These are phyloP conservation scores for Cyberlindnera euphorbiae DNA, from an alignment of 805 yeast species.

Conservation along the genomic window DNA sequence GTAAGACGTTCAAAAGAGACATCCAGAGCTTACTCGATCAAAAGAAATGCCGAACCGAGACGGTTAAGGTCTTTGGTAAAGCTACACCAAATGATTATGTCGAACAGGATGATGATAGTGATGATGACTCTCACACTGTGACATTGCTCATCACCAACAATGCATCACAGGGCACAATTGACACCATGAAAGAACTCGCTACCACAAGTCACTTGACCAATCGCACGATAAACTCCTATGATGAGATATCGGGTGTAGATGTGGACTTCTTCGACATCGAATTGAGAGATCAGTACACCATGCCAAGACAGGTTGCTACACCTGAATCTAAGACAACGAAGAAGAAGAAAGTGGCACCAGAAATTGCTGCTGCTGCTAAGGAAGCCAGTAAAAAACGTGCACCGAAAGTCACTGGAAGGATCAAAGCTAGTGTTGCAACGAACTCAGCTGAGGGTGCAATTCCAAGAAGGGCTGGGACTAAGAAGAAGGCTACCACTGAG, in stretches of 20 bases:
- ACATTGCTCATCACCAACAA: slow-evolving; percentile 25
- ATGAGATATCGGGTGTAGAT: slow-evolving; percentile 18
- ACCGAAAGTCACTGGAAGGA: too few species aligned
- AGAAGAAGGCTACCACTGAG: slow-evolving; percentile 6
- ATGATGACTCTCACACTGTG: background rate
- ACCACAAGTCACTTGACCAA: slow-evolving; percentile 1
- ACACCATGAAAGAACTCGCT: slow-evolving; percentile 2
- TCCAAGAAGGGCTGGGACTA: slow-evolving; percentile 7
- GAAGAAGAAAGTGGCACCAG: slow-evolving; percentile 3
- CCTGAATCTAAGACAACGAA: background rate
- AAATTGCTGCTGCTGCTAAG: slow-evolving; percentile 2
- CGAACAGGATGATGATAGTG: slow-evolving; percentile 1
- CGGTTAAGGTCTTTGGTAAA: slow-evolving; percentile 22
- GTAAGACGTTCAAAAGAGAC: slow-evolving; percentile 48
- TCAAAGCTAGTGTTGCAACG: too few species aligned
- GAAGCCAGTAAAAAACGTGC: slow-evolving; percentile 1
- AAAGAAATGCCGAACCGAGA: slow-evolving; percentile 25
- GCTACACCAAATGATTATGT: slow-evolving; percentile 5
- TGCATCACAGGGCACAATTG: slow-evolving; percentile 11
- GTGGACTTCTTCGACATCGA: slow-evolving; percentile 26
- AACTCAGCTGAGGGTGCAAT: too few species aligned
- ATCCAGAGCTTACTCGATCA: slow-evolving; percentile 31
- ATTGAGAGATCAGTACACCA: slow-evolving; percentile 8
- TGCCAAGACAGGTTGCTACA: too few species aligned
- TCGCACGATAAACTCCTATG: slow-evolving; percentile 1